These are phyloP conservation scores for Orbilia oligospora DNA, from an alignment of 2,329 filamentous ascomycete genomes.

Conservation along the genomic window DNA sequence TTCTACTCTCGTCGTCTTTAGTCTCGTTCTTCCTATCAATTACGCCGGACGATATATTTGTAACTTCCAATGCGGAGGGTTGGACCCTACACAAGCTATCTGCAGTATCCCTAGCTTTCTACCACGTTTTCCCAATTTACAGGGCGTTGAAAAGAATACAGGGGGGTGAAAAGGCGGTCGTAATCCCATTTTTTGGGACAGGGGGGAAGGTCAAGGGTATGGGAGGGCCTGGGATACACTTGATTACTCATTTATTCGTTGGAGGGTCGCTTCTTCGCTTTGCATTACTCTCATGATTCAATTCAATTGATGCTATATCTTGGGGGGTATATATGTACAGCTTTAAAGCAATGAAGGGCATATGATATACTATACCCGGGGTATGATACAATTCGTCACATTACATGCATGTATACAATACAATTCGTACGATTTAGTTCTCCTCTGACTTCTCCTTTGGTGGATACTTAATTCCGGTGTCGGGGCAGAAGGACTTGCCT, in stretches of 20 bases:
- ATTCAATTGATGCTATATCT: background rate
- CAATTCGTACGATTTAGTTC: background rate
- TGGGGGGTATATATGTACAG: constrained; percentile 13
- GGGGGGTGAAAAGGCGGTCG: constrained; percentile 31
- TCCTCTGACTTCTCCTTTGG: constrained; percentile 37
- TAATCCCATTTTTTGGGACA: background rate
- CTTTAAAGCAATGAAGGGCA: background rate
- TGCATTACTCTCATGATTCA: constrained; percentile 3
- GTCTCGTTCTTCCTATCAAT: constrained; percentile 39
- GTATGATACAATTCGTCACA: constrained; percentile 8
- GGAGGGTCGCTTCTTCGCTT: constrained; percentile 23
- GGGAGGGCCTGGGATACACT: constrained; percentile 47
- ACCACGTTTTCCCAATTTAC: constrained; percentile 39
- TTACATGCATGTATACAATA: too few relatives aligned
- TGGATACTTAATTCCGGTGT: constrained; percentile 43
- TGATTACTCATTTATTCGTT: constrained; percentile 21
- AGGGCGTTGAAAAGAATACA: constrained; percentile 35
- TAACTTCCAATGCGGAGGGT: background rate
- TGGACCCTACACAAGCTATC: constrained; percentile 38
- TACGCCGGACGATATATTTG: constrained; percentile 13
- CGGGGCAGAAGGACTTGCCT: constrained; percentile 50
- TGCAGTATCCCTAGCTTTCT: constrained; percentile 23
- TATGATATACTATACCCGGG: background rate
- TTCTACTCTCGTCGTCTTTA: constrained; percentile 37
- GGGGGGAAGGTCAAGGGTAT: background rate